Percentiles rank a stretch among this genome's conserved stretches.
These are phyloP conservation scores for Brassica juncea DNA, from an alignment of 345 rosid species.

Conservation along the genomic window DNA sequence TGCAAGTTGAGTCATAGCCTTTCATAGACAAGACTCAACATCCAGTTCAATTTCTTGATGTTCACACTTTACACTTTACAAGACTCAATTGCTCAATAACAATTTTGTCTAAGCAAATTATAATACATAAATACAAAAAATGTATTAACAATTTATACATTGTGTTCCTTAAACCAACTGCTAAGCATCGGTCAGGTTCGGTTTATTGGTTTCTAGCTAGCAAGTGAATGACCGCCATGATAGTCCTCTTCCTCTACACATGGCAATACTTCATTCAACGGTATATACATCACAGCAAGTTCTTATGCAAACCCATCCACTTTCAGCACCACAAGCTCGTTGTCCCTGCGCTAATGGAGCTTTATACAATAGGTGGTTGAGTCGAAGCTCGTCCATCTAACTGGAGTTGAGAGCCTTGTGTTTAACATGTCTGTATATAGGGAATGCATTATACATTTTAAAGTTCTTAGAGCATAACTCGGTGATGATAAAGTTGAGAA, in stretches of 20 bases:
- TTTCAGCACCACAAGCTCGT: slow-evolving; percentile 77
- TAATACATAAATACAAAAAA: neutral
- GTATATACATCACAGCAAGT: slow-evolving; percentile 58
- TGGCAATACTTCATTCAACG: slow-evolving; percentile 87
- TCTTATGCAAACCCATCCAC: slow-evolving; percentile 72
- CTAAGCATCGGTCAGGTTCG: neutral
- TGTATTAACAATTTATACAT: neutral
- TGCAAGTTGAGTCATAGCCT: slow-evolving; percentile 46
- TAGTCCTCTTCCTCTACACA: slow-evolving; percentile 54
- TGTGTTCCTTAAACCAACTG: neutral
- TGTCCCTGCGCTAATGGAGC: slow-evolving; percentile 76
- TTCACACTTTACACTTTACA: slow-evolving; percentile 5
- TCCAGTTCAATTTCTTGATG: slow-evolving; percentile 1
- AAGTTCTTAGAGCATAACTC: neutral
- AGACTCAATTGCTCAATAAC: neutral
- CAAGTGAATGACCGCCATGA: slow-evolving; percentile 67
- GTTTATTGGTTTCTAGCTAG: slow-evolving; percentile 47
- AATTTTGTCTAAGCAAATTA: neutral
- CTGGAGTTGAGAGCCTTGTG: no score
- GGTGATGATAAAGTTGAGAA: slow-evolving; percentile 6
- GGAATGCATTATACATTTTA: neutral
- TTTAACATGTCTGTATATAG: no score
- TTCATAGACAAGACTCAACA: neutral
- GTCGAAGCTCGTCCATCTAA: no score
- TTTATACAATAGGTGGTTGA: neutral